Evolutionary conservation across 768 basidiomycete genomes (phyloP).

Genomic region (Suillus plorans): DNA sequence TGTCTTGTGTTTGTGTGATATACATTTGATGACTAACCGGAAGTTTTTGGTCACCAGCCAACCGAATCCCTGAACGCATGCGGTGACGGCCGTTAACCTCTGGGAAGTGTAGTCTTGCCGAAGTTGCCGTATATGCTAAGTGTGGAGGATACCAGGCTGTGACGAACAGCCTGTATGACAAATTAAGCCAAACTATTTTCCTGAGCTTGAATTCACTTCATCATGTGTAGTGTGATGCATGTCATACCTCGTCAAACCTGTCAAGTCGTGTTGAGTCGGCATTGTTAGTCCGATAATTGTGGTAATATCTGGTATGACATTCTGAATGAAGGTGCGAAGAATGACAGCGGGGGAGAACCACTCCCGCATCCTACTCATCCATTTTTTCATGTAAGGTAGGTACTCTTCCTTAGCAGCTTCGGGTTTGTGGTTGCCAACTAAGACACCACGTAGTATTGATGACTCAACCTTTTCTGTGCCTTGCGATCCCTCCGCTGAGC

Average conservation of each 20-base stretch:
- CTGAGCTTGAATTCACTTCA: background rate
- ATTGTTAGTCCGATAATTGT: no score
- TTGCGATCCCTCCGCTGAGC: no score
- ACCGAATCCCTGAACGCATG: background rate
- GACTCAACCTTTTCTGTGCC: no score
- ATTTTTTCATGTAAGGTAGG: no score
- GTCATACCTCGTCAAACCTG: background rate
- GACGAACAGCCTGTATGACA: background rate
- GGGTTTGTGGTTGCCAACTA: no score
- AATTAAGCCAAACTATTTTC: background rate
- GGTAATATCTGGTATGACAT: no score
- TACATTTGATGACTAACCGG: background rate
- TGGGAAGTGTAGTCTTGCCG: background rate
- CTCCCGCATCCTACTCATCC: no score
- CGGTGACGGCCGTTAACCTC: background rate
- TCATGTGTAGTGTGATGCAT: background rate
- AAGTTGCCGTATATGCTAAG: conserved; percentile 13
- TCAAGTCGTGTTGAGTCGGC: no score
- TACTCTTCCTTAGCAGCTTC: no score
- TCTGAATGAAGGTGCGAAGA: no score
- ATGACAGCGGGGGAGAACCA: no score
- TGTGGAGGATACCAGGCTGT: conserved; percentile 11
- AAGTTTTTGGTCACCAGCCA: background rate
- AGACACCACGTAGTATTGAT: no score
- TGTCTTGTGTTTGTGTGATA: conserved; percentile 1